Base-by-base conservation (phyloP, 1,284 basidiomycete species). In the Marasmius sp. region DNA sequence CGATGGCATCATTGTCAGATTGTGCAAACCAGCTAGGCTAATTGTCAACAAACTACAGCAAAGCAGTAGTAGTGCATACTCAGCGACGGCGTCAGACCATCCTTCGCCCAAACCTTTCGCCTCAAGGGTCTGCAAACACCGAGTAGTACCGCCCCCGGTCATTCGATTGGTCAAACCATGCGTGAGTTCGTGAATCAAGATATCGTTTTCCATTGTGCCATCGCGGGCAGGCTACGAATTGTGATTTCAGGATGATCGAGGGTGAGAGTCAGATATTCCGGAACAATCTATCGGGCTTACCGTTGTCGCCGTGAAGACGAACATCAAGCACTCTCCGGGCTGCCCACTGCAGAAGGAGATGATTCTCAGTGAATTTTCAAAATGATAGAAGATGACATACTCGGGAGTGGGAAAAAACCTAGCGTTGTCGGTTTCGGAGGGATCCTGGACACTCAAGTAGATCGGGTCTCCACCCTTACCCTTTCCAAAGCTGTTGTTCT, bases 51-150 rank as follows among this genome's bases (percentile, higher is more conserved):
- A n/a, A 6, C 7, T 27, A 14, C 6, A 18, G 33, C 9, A 38
- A n/a, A 8, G n/a, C 18, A 45, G 18, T 12, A 7, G 20, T 37
- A 53, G 38, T 47, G 20, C 74, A 18, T 66, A 81, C 81, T 80
- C 76, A 14, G 83, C 81, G 67, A 85, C 74, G 22, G 81, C 78
- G 68, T 85, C 83, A 16, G 79, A 80, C 82, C 81, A 84, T 50
- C 79, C 83, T 71, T 85, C 84, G 33, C 83, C 83, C 66, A 85
- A 73, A 6, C 83, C 83, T 36, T 76, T 76, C 33, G 83, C 73
- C 67, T 85, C 83, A 8, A 71, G 73, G 4, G 79, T 80, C 66
- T 83, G 81, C 22, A 85, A 70, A 67, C 84, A 85, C 8, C 77
- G 70, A 33, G 75, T 82, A 16, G 82, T 84, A 10, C 82, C 83